These are phyloP conservation scores for Saturnispora sanitii DNA, from an alignment of 805 yeast species.

Conservation along the genomic window DNA sequence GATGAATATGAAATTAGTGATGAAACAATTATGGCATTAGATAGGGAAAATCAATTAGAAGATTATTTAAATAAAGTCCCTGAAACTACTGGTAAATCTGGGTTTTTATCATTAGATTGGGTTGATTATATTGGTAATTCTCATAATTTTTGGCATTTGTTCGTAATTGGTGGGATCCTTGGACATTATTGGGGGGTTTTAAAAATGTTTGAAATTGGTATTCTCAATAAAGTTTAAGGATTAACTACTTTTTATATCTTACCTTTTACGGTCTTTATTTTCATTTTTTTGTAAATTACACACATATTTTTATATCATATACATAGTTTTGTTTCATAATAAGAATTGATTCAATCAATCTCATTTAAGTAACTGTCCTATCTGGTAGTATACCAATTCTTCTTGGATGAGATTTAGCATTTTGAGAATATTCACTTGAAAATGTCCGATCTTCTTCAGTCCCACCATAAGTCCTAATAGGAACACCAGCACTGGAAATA, in stretches of 20 bases:
- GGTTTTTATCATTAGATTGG: slow-evolving; percentile 67
- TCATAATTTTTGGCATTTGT: slow-evolving; percentile 91
- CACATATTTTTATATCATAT: neutral
- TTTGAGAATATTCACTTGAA: slow-evolving; percentile 7
- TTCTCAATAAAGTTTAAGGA: neutral
- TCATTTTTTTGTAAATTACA: neutral
- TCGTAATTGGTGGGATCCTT: slow-evolving; percentile 79
- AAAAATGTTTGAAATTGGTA: slow-evolving; percentile 45
- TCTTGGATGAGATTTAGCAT: slow-evolving; percentile 6
- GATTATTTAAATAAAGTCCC: slow-evolving; percentile 36
- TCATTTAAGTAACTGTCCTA: neutral
- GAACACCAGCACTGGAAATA: neutral
- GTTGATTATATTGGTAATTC: slow-evolving; percentile 65
- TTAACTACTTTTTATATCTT: neutral
- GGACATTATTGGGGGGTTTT: slow-evolving; percentile 80
- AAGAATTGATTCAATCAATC: neutral
- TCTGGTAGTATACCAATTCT: slow-evolving; percentile 2
- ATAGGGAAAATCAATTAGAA: slow-evolving; percentile 20
- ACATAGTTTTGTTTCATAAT: too few species aligned
- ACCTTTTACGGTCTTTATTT: neutral
- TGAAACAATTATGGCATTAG: slow-evolving; percentile 24
- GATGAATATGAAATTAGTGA: slow-evolving; percentile 32
- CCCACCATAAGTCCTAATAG: neutral
- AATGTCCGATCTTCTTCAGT: neutral
- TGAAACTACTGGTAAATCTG: slow-evolving; percentile 22